Evolutionary conservation across 352 stramenopile species (phyloP), one percentile per base, ranked within the genome.

Genomic region (Albugo candida): DNA sequence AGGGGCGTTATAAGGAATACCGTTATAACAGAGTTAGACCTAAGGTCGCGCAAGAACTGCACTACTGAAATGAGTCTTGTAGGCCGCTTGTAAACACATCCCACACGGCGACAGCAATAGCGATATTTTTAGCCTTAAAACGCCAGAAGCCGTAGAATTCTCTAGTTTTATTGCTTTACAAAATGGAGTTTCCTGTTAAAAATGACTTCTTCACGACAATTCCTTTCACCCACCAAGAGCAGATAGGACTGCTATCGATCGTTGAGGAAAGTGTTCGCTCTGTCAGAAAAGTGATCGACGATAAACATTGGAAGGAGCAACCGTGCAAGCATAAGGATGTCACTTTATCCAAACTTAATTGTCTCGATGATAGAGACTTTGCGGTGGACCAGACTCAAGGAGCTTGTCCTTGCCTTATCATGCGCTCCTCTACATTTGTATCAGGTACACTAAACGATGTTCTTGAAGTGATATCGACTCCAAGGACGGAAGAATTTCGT

Each of bases 111-210:
- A 31, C 24, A 31, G 3, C 8, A 31, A 8, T n/a, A 8, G 3
- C 24, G 24, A 31, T 31, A 31, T 31, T 31, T 31, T 10, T 31
- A 31, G 24, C 24, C 8, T 31, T 31, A 31, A 31, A 31, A 31
- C 24, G 24, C 8, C 24, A 31, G 8, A 31, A 31, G 24, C 24
- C 24, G 24, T 31, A 31, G 24, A 31, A 31, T 31, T 31, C 8
- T 8, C 8, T 31, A 31, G 3, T 31, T 8, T 8, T 31, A 10
- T 8, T 31, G 24, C 24, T 10, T 31, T 31, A 31, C 24, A 31
- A 31, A 12, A 83, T 83, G 70, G 69, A 83, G 51, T 76, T 86
- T 43, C 74, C 74, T 5, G 43, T 86, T 16, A 78, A 80, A 56
- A 40, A 56, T 20, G 63, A 75, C 57, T 86, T 83, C 50, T 86